Base-by-base conservation (phyloP, 441 rosid species). In the Pelargonium cotyledonis region DNA sequence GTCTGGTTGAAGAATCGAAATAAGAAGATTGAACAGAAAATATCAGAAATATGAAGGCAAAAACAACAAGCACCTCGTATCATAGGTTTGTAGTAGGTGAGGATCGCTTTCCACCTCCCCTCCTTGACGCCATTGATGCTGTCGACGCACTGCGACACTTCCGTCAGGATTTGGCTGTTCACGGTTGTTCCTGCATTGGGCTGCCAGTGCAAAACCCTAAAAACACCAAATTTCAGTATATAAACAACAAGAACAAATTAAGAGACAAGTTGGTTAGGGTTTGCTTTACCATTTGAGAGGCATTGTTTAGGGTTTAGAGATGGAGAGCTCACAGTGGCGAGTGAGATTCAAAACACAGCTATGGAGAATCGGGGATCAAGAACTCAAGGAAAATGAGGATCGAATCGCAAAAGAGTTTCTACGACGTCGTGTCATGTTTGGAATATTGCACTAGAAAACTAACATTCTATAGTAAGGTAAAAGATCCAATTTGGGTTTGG, bases 131-230 rank as follows among this genome's bases (percentile, higher is more conserved):
- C 98, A 14, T 85, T 86, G 69, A 91, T 84, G 90, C 86, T 79
- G 75, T 95, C 97, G 2, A 83, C 83, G 77, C 89, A 89, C 65
- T 94, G 96, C 0, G 92, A 75, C 0, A 88, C 91, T 75, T 95
- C 97, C 70, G 83, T 89, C 5, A 91, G 88, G 76, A 91, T 89
- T 55, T 92, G 96, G 74, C 86, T 88, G 86, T 86, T 95, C 41
- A 89, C 92, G 10, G 85, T 89, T 2, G 89, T 79, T 70, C 96
- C 97, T 66, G 87, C 88, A 69, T 88, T 87, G 12, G 96, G 97
- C 66, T 91, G 97, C 99, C 97, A 95, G 70, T 88, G 85, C 73
- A 89, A 82, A 84, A 91, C 87, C 97, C 99, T 90, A 81, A 15
- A 71, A 60, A 46, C 6, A 55, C 49, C 19, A 62, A 26, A 55